Conservation (phyloP, 169 alveolate genomes). For the Pseudocohnilembus persalinus region DNA sequence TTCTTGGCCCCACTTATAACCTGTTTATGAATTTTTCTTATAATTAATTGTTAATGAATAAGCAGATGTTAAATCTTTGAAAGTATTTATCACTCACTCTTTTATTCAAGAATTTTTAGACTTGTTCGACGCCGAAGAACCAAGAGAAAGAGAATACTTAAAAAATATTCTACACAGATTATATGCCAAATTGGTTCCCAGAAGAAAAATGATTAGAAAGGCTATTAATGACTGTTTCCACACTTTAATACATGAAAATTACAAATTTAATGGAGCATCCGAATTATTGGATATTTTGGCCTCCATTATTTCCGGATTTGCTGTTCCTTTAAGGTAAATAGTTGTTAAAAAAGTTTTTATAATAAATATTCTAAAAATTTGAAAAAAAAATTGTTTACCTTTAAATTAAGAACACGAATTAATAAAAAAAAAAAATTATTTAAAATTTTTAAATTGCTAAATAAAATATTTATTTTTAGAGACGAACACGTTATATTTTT, state of each 20-base stretch:
- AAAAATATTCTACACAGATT: conserved; percentile 94
- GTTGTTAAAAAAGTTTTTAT: no score
- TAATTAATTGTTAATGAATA: conserved; percentile 75
- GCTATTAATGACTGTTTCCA: conserved; percentile 95
- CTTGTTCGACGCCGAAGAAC: conserved; percentile 94
- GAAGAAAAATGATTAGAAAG: conserved; percentile 93
- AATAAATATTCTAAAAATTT: no score
- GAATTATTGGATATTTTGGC: conserved; percentile 96
- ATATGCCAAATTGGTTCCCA: conserved; percentile 92
- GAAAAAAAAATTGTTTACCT: no score
- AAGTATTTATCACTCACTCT: conserved; percentile 74
- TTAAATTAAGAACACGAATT: no score
- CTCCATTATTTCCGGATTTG: conserved; percentile 95
- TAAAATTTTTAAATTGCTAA: no score
- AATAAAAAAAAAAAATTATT: no score
- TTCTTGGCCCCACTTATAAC: conserved; percentile 81
- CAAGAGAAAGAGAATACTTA: conserved; percentile 95
- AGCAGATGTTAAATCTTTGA: conserved; percentile 74
- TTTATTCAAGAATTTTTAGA: conserved; percentile 78
- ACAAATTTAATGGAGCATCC: conserved; percentile 94
- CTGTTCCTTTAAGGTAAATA: conserved; percentile 89
- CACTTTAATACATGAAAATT: conserved; percentile 92
- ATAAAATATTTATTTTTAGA: conserved; percentile 58
- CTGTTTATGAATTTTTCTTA: conserved; percentile 79
- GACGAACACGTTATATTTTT: conserved; percentile 97